phyloP scores from a whole-genome alignment of 306 rosid genomes.

The Inga leiocalycina region DNA sequence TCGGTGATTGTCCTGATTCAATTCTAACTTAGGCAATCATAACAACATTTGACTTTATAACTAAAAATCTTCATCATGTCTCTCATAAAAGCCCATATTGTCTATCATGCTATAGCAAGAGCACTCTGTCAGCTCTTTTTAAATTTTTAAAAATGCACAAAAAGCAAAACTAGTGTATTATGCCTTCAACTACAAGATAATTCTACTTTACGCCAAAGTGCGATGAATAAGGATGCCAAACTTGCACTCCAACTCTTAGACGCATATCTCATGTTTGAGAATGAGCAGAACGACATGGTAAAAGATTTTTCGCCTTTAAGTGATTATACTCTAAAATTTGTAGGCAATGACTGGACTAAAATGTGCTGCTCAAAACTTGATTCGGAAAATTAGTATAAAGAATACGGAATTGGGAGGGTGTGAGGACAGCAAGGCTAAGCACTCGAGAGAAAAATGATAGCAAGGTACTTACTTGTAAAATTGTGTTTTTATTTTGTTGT shows the following conservation, averaged over 20 bases:
- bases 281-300: background rate
- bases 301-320: background rate
- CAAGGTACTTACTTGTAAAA: constrained; percentile 49
- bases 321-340: background rate
- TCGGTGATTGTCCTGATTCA: constrained; percentile 30
- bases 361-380: background rate
- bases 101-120: constrained; percentile 16
- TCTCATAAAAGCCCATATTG: constrained; percentile 28
- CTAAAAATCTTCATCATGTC: constrained; percentile 35
- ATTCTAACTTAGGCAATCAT: constrained; percentile 32
- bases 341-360: background rate
- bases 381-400: background rate
- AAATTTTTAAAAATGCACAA: background rate
- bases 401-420: constrained; percentile 12
- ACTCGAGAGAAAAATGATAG: constrained; percentile 40
- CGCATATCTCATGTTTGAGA: background rate
- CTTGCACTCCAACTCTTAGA: background rate
- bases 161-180: background rate
- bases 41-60: constrained; percentile 35
- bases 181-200: background rate
- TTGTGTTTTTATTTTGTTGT: background rate
- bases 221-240: background rate
- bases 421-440: constrained; percentile 50
- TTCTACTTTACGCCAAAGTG: background rate
- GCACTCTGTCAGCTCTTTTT: constrained; percentile 6